phyloP scores from a whole-genome alignment of 148 eudicot genomes.

The Silene latifolia region DNA sequence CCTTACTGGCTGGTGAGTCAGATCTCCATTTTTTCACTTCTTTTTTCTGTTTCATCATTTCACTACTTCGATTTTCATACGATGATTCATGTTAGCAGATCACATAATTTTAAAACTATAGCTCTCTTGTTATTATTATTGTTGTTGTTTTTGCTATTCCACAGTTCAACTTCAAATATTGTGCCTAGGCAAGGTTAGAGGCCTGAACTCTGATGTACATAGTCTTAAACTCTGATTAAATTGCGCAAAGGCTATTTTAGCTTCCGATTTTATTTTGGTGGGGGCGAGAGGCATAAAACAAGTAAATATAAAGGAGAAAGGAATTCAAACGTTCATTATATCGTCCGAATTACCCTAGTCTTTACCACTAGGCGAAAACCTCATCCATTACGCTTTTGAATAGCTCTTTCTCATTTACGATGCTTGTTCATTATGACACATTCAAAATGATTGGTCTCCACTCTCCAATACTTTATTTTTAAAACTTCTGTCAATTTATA shows the following conservation, averaged over 20 bases:
- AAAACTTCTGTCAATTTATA: neutral
- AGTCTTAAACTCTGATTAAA: too few species aligned
- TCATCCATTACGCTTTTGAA: neutral
- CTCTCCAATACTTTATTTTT: neutral
- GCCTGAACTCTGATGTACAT: too few species aligned
- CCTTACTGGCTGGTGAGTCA: conserved; percentile 70
- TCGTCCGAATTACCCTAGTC: neutral
- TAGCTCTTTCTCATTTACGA: neutral
- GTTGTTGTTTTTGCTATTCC: neutral
- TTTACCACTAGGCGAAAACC: neutral
- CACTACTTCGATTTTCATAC: conserved; percentile 13
- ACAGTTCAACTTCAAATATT: neutral
- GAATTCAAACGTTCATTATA: neutral
- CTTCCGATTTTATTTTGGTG: neutral
- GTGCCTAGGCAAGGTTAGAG: neutral
- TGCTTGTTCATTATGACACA: neutral
- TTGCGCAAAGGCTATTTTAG: conserved; percentile 1
- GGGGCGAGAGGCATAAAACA: neutral
- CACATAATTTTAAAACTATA: conserved; percentile 25
- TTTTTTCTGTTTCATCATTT: neutral
- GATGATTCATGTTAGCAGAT: conserved; percentile 35
- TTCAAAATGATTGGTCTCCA: conserved; percentile 1
- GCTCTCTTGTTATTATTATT: conserved; percentile 10
- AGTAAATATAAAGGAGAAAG: neutral
- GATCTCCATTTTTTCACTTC: neutral